Evolutionary conservation across 768 basidiomycete species (phyloP), one percentile per base, ranked within the genome.

Genomic region (Mycena venus): DNA sequence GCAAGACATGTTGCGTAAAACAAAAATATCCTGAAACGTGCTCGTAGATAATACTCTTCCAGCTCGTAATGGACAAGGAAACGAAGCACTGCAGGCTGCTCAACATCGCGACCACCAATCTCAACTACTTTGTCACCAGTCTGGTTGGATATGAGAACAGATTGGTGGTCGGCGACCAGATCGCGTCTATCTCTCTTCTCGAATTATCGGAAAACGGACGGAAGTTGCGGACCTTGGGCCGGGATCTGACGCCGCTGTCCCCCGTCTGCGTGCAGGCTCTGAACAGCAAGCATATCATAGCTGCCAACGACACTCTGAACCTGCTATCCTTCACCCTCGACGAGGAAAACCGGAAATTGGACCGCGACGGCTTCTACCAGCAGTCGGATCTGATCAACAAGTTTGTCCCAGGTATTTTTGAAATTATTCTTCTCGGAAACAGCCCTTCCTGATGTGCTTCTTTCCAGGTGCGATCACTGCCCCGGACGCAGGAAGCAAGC

Each of bases 301-400:
- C 91, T 23, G 92, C 93, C 0, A 95, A 96, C 79, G 87, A 90
- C 75, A 89, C 92, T 53, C 86, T 91, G 72, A 94, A 95, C 78
- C 73, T 96, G 40, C 90, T 92, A 80, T 86, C 91, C 4, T 94
- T 93, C 82, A 84, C 87, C 63, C 80, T 92, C 19, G 75, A 77
- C 55, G 65, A 71, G n/a, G 71, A 21, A 53, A 86, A 86, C 59
- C 81, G 78, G 44, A 84, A 85, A 9, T 83, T 88, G 38, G 92
- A 93, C 72, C 86, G 88, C 14, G 88, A 91, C 62, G 97, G 96
- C 0, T 85, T 85, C 61, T 96, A 91, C 81, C 90, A 95, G 77
- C 75, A 95, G 2, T 94, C 91, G 15, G 96, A 98, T 76, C 83
- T 93, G 53, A 90, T 96, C 34, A 94, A 92, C 72, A 94, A 92